Conservation (phyloP, 257 asterid genomes). For the Gentiana macrophylla region DNA sequence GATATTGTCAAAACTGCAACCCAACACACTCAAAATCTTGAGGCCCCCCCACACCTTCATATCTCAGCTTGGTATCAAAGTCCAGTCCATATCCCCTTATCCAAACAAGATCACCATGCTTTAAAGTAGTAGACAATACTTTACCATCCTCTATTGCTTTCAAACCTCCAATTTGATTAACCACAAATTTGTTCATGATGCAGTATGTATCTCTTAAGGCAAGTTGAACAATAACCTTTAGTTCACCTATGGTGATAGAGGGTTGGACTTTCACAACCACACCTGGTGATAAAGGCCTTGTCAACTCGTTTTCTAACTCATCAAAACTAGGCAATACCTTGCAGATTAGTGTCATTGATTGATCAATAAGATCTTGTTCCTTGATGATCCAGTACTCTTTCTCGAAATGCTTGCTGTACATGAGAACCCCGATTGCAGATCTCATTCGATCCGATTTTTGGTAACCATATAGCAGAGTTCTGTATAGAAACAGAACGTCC, state of each 20-base stretch:
- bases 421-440: conserved; percentile 20
- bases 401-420: conserved; percentile 38
- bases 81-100: conserved; percentile 65
- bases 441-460: conserved; percentile 15
- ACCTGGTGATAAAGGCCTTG: conserved; percentile 57
- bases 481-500: conserved; percentile 40
- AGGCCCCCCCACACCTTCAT: conserved; percentile 64
- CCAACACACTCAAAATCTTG: neutral
- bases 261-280: conserved; percentile 47
- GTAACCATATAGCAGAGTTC: conserved; percentile 35
- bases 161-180: conserved; percentile 58
- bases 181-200: conserved; percentile 56
- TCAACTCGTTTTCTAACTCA: conserved; percentile 51
- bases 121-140: conserved; percentile 21
- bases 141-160: conserved; percentile 38
- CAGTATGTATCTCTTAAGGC: conserved; percentile 69
- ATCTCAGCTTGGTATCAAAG: conserved; percentile 39
- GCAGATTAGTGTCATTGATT: conserved; percentile 35
- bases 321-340: conserved; percentile 65
- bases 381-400: conserved; percentile 32
- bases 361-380: conserved; percentile 10
- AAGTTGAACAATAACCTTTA: conserved; percentile 40
- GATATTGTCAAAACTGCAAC: conserved; percentile 17
- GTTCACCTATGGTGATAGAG: conserved; percentile 33
- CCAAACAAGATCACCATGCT: conserved; percentile 47